Base-by-base conservation (phyloP, 441 rosid species). In the Erysimum cheiri region DNA sequence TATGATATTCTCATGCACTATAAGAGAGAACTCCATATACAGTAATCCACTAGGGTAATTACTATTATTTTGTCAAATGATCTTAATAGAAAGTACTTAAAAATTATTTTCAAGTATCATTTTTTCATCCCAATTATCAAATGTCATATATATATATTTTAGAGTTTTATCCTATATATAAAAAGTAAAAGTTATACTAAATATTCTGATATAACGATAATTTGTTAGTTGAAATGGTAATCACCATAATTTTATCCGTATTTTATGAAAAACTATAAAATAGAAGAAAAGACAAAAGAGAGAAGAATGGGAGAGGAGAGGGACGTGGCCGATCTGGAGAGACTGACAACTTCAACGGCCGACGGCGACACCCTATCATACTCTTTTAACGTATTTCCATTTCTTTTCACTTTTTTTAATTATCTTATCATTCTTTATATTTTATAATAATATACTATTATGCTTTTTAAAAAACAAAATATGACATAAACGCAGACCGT, bases 271-370 rank as follows among this genome's bases (percentile, higher is more conserved):
- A n/a, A n/a, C n/a, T 10, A 52, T 11, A 0, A 2, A 5, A 41
- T 3, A 41, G 8, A 43, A 41, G 32, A 0, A 14, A 50, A 70
- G 53, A 60, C 46, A 61, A 31, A 69, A 48, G 39, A 58, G 49
- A 58, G 41, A 10, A 49, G 40, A 32, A 66, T 50, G 60, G 70
- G 35, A 50, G 55, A 12, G 54, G 44, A 69, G 17, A 50, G 63
- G 44, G 66, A 72, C 76, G 76, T 64, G 65, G 71, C 17, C 33
- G 59, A 72, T 72, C 71, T 64, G 70, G 41, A 73, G 77, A 66
- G 67, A 73, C 67, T 73, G 77, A 72, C 71, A 36, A 33, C 62
- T 61, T 53, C 69, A 53, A 71, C 40, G 58, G 41, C 47, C 57
- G 50, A 63, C 63, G 75, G 56, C 53, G 69, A 71, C 69, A 61